phyloP scores from a whole-genome alignment of 2,329 filamentous ascomycete genomes.

The Akanthomyces uredinophilus region DNA sequence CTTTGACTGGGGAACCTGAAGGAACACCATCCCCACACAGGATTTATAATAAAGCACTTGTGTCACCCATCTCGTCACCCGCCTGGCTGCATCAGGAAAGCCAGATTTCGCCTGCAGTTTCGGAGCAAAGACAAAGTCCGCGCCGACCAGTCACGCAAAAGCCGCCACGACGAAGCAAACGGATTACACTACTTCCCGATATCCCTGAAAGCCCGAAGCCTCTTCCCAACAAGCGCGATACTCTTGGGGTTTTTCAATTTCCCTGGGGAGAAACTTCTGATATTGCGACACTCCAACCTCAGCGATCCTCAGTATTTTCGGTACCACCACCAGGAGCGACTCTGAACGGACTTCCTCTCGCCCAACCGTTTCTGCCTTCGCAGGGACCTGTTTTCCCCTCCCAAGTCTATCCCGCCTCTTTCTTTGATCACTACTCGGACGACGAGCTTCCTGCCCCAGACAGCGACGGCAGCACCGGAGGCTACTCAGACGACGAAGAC shows the following conservation, averaged over 20 bases:
- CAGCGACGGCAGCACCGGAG: slow-evolving; percentile 26
- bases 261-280: slow-evolving; percentile 62
- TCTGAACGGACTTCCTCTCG: slow-evolving; percentile 22
- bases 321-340: slow-evolving; percentile 50
- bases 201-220: slow-evolving; percentile 59
- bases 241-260: slow-evolving; percentile 61
- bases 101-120: not conserved
- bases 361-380: slow-evolving; percentile 1
- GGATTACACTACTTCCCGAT: slow-evolving; percentile 56
- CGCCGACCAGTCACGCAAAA: slow-evolving; percentile 44
- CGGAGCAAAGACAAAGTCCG: slow-evolving; percentile 16
- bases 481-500: slow-evolving; percentile 35
- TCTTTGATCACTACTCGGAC: slow-evolving; percentile 58
- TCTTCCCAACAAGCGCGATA: slow-evolving; percentile 52
- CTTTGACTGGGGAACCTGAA: not conserved
- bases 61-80: not conserved
- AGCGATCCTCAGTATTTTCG: slow-evolving; percentile 23
- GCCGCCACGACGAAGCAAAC: slow-evolving; percentile 50
- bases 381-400: slow-evolving; percentile 17
- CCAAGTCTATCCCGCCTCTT: slow-evolving; percentile 44
- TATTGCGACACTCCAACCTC: slow-evolving; percentile 40
- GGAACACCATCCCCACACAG: not conserved
- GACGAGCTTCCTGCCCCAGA: slow-evolving; percentile 36
- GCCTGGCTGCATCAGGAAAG: not conserved
- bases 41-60: not conserved